phyloP scores from a whole-genome alignment of 1,139 yeast genomes.

The Lipomyces yarrowii region DNA sequence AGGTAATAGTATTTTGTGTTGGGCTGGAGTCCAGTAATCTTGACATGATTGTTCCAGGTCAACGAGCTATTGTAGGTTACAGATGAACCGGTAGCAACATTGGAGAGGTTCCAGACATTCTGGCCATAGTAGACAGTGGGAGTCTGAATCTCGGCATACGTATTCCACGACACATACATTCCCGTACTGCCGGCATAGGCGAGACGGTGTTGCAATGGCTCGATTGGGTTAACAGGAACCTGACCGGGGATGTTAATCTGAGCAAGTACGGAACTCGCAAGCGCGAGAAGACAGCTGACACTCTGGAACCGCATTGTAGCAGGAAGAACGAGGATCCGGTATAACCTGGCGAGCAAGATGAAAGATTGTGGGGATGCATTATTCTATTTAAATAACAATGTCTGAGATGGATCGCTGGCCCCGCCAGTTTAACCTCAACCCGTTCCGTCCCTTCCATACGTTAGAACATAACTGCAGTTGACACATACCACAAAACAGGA shows the following conservation, averaged over 20 bases:
- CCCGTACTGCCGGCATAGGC: conserved; percentile 38
- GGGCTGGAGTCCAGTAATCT: conserved; percentile 36
- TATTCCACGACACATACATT: conserved; percentile 40
- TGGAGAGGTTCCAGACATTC: conserved; percentile 32
- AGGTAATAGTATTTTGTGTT: conserved; percentile 40
- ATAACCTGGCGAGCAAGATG: not conserved
- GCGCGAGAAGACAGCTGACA: conserved; percentile 6
- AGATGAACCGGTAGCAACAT: conserved; percentile 35
- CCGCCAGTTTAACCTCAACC: too few relatives aligned
- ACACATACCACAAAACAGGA: not conserved
- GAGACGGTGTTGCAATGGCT: conserved; percentile 36
- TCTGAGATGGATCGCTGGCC: too few relatives aligned
- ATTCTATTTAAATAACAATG: not conserved
- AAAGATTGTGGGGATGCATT: not conserved
- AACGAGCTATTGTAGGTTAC: conserved; percentile 37
- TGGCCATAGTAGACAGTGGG: conserved; percentile 40
- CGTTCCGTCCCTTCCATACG: too few relatives aligned
- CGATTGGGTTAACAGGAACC: conserved; percentile 16
- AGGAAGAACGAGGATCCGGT: not conserved
- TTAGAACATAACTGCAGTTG: too few relatives aligned
- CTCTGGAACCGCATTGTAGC: not conserved
- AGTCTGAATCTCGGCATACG: conserved; percentile 31
- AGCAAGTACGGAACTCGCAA: conserved; percentile 14
- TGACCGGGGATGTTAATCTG: conserved; percentile 24
- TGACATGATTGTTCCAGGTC: conserved; percentile 40